Evolutionary conservation across 192 early-diverging fungal species (phyloP), one percentile per base, ranked within the genome.

Genomic region (Rhizophagus clarus): DNA sequence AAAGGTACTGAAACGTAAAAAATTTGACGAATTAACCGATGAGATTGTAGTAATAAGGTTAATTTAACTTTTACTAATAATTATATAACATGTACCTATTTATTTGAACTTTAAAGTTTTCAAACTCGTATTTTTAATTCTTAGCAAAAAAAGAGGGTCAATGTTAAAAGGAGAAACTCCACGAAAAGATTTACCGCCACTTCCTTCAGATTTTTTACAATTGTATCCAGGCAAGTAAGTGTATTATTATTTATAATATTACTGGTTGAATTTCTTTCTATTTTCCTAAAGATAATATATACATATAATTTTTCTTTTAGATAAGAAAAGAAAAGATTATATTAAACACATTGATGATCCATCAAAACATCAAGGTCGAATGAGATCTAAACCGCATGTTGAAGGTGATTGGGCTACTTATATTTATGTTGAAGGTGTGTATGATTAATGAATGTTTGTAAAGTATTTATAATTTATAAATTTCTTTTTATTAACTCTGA

Each of bases 331-430:
- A 15, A 69, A 69, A 40, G 29, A 77, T 17, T 47, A 42, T 45
- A 79, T 2, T 56, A 70, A 70, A 70, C 29, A 67, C 22, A 70
- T 79, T 5, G 63, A 64, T 29, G 63, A 77, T 40, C 63, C 64
- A 69, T 24, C 5, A 17, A 62, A 67, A 15, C 73, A 80, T 72
- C 74, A 84, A 66, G 81, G 81, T 22, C 61, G 85, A 10, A 64
- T 81, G 49, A 77, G 87, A 63, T 64, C 80, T 26, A 80, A 62
- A 5, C 85, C 85, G 26, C 83, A 85, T 75, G 79, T 85, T 31
- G 73, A 74, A 32, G 84, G 86, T 14, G 84, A 85, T 76, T 88
- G 85, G 85, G 77, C 87, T 31, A 87, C 87, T 4, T 82, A 86
- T 32, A 83, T 87, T 17, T 86, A 84, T 67, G 28, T 85, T 4